Base-by-base conservation (phyloP, 2,329 filamentous ascomycete genomes). In the Colletotrichum tropicicola region DNA sequence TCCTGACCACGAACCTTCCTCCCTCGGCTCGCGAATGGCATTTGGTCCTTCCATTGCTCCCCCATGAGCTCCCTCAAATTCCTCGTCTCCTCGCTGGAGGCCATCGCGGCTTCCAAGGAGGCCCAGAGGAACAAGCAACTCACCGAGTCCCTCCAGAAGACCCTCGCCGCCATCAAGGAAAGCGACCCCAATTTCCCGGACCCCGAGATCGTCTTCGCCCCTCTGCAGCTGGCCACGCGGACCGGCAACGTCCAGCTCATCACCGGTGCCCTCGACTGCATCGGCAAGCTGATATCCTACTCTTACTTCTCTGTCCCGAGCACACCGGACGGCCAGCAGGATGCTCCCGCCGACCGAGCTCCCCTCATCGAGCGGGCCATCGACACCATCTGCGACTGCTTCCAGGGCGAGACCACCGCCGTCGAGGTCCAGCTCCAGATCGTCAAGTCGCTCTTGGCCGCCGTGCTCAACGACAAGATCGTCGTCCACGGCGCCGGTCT, bases 351-450 rank as follows among this genome's bases (percentile, higher is more conserved):
- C 64, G 84, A 91, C 5, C 94, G 94, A 17, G 84, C 91, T 4
- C 94, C 95, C 15, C 84, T 99, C 70, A 99, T 99, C 74, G 97
- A 99, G 80, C 89, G 95, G 69, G 96, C 97, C 64, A 99, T 99
- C 73, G 97, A 99, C 79, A 97, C 96, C 35, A 99, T 99, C 83
- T 99, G 96, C 84, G 95, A 98, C 75, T 99, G 96, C 78, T 99
- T 99, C 76, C 94, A 98, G 75, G 95, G 96, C 74, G 96, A 99
- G 80, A 92, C 92, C 2, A 99, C 97, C 0, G 90, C 93, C 4
- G 87, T 91, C 55, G 95, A 98, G 77, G 91, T 98, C 49, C 96
- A 99, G 78, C 88, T 98, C 72, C 96, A 99, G 80, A 99, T 99
- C 71, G 93, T 99, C 77, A 98, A 99, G 81, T 98, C 96, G 2